phyloP scores from a whole-genome alignment of 2,329 filamentous ascomycete genomes.

The Aspergillus felis region DNA sequence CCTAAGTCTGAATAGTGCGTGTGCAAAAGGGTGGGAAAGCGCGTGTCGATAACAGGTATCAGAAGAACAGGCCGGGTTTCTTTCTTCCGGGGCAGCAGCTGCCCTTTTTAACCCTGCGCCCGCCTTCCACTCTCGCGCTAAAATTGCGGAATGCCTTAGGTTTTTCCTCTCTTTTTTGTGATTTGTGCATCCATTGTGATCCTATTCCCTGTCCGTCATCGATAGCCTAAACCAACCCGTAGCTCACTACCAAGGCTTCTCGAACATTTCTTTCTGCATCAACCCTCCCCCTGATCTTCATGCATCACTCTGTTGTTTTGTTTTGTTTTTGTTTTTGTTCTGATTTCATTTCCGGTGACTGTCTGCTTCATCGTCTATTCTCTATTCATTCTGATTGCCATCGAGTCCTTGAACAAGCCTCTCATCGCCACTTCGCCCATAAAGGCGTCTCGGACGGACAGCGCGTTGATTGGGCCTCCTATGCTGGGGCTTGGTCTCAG shows the following conservation, averaged over 20 bases:
- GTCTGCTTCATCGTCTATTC: not conserved
- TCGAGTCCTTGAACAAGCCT: not conserved
- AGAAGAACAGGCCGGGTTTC: slow-evolving; percentile 12
- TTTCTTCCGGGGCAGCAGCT: slow-evolving; percentile 18
- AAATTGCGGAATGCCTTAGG: slow-evolving; percentile 12
- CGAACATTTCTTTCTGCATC: not conserved
- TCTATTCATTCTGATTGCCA: not conserved
- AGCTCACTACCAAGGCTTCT: not conserved
- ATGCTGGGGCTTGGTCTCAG: not conserved
- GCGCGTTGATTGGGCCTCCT: slow-evolving; percentile 12
- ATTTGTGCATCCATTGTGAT: not conserved
- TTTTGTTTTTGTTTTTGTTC: not conserved
- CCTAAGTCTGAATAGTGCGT: slow-evolving; percentile 11
- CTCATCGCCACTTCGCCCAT: slow-evolving; percentile 14
- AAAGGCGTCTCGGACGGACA: slow-evolving; percentile 6
- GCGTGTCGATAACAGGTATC: slow-evolving; percentile 14
- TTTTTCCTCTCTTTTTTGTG: not conserved
- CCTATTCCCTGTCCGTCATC: not conserved
- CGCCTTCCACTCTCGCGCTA: slow-evolving; percentile 13
- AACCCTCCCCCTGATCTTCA: not conserved
- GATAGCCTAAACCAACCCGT: too few species aligned
- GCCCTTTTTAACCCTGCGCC: slow-evolving; percentile 37
- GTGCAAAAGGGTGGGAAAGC: slow-evolving; percentile 8
- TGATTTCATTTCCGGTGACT: not conserved
- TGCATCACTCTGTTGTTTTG: not conserved